These are phyloP conservation scores for Kwoniella dendrophila DNA, from an alignment of 768 basidiomycete species.

Conservation along the genomic window DNA sequence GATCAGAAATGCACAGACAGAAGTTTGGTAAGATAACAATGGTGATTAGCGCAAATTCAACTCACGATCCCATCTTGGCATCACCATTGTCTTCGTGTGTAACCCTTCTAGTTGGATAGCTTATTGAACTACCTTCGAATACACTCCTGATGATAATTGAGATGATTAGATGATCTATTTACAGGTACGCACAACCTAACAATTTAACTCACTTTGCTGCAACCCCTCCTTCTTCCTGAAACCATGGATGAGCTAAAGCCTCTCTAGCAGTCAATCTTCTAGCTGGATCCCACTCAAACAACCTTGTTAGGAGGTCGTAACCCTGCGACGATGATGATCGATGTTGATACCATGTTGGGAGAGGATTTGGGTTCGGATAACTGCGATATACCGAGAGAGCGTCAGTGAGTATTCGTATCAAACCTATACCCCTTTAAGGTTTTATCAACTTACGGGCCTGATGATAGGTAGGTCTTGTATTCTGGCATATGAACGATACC, in stretches of 20 bases:
- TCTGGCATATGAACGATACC: conserved; percentile 83
- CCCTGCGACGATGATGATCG: conserved; percentile 59
- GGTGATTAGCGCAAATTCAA: not conserved
- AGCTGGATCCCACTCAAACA: conserved; percentile 91
- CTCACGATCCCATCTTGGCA: conserved; percentile 56
- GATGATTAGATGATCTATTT: not conserved
- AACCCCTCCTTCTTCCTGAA: conserved; percentile 83
- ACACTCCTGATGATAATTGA: conserved; percentile 62
- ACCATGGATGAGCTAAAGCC: conserved; percentile 85
- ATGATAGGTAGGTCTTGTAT: conserved; percentile 59
- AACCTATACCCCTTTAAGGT: no score
- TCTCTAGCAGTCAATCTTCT: conserved; percentile 78
- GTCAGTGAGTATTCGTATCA: no score
- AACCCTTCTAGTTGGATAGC: conserved; percentile 83
- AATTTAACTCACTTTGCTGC: conserved; percentile 71
- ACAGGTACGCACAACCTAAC: not conserved
- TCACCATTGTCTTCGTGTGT: conserved; percentile 75
- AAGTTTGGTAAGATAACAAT: not conserved
- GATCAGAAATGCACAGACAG: not conserved
- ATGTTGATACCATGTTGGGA: conserved; percentile 66
- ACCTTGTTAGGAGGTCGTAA: conserved; percentile 77
- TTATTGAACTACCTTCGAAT: conserved; percentile 67
- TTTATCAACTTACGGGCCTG: conserved; percentile 47
- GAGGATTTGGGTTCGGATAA: conserved; percentile 64
- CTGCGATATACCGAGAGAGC: conserved; percentile 48